Conservation (phyloP, 2,329 filamentous ascomycete species). For the Phyllosticta citriasiana region DNA sequence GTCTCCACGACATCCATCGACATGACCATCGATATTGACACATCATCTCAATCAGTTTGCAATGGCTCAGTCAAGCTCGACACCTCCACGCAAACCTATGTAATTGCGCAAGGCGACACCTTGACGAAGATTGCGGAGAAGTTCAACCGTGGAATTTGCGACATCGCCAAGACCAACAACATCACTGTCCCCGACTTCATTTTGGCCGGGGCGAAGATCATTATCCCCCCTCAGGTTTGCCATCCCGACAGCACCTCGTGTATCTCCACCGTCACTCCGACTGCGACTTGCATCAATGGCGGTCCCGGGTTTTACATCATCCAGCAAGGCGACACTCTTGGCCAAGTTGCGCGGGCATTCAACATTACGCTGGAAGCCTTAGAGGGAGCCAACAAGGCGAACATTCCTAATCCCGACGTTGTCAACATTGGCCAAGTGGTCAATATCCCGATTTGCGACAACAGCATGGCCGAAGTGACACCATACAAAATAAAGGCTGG, state of each 20-base stretch:
- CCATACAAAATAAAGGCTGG: constrained; percentile 16
- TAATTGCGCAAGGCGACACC: constrained; percentile 8
- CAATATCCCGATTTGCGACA: constrained; percentile 18
- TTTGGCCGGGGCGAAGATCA: constrained; percentile 1
- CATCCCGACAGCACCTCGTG: constrained; percentile 18
- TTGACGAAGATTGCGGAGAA: constrained; percentile 7
- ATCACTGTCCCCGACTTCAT: constrained; percentile 8
- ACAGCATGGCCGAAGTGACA: constrained; percentile 14
- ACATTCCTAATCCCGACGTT: constrained; percentile 15
- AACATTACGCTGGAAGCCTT: constrained; percentile 18
- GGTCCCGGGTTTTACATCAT: constrained; percentile 16
- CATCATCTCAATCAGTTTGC: not conserved
- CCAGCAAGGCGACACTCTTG: constrained; percentile 15
- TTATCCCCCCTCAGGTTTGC: constrained; percentile 9
- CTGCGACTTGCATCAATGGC: constrained; percentile 16
- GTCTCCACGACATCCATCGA: not conserved
- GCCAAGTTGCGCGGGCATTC: constrained; percentile 15
- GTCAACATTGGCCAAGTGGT: constrained; percentile 16
- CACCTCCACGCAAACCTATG: constrained; percentile 1
- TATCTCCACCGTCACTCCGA: constrained; percentile 7
- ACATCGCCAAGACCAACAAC: constrained; percentile 10
- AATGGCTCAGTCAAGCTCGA: constrained; percentile 2
- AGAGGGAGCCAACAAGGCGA: constrained; percentile 14
- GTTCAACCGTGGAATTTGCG: constrained; percentile 10
- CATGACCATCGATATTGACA: not conserved